Evolutionary conservation across 2,329 filamentous ascomycete genomes (phyloP).

Genomic region (Onygenales sp.): DNA sequence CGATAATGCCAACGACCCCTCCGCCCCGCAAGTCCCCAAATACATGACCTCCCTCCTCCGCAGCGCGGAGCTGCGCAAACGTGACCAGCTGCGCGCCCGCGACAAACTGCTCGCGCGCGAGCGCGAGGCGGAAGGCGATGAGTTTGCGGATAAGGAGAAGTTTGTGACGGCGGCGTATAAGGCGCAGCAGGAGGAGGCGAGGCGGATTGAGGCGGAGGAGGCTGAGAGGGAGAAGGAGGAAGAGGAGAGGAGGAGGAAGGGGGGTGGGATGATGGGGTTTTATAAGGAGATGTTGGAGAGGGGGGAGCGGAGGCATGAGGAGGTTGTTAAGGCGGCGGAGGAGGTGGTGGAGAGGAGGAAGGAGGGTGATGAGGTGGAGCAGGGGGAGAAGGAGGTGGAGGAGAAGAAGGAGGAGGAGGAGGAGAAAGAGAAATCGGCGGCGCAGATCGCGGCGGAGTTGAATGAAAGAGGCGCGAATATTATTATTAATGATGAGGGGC

Average conservation of each 20-base stretch:
- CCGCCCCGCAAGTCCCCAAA: constrained; percentile 34
- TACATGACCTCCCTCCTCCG: constrained; percentile 53
- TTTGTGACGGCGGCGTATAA: constrained; percentile 59
- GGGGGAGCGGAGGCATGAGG: constrained; percentile 48
- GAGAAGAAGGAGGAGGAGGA: constrained; percentile 12
- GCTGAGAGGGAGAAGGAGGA: constrained; percentile 44
- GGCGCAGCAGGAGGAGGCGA: constrained; percentile 52
- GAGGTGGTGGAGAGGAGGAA: constrained; percentile 24
- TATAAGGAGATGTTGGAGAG: constrained; percentile 51
- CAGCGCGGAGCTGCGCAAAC: constrained; percentile 52
- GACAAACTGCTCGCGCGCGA: constrained; percentile 53
- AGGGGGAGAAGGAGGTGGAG: constrained; percentile 20
- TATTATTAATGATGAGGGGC: constrained; percentile 53
- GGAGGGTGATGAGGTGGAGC: constrained; percentile 24
- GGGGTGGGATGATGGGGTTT: constrained; percentile 50
- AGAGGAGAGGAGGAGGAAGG: constrained; percentile 39
- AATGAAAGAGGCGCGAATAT: constrained; percentile 43
- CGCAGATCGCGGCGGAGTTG: constrained; percentile 47
- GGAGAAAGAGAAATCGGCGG: constrained; percentile 36
- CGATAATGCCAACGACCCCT: constrained; percentile 4
- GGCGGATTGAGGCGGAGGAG: constrained; percentile 50
- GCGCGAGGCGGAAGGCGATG: constrained; percentile 56
- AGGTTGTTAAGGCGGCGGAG: constrained; percentile 46
- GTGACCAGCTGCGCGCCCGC: constrained; percentile 51
- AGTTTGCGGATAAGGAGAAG: constrained; percentile 57